phyloP scores from a whole-genome alignment of 2,329 filamentous ascomycete genomes.

The Paraconiothyrium brasiliense region DNA sequence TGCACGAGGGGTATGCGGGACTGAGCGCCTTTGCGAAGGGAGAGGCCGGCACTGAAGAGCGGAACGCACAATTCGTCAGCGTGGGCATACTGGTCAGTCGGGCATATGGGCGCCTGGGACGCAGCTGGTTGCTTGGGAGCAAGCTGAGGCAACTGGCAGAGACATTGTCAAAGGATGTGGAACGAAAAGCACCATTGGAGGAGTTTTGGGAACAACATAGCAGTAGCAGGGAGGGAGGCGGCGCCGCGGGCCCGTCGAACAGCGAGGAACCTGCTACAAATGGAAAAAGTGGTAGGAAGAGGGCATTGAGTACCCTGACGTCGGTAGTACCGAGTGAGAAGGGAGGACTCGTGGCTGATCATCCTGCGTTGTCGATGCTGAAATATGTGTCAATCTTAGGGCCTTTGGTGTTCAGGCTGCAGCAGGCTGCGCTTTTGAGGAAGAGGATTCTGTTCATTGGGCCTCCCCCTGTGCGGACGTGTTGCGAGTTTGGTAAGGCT shows the following conservation, averaged over 20 bases:
- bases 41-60: slow-evolving; percentile 78
- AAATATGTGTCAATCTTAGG: slow-evolving; percentile 84
- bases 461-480: slow-evolving; percentile 82
- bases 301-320: slow-evolving; percentile 62
- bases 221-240: slow-evolving; percentile 12
- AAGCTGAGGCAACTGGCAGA: slow-evolving; percentile 76
- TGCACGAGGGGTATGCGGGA: slow-evolving; percentile 84
- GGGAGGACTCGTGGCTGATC: slow-evolving; percentile 75
- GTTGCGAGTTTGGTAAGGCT: slow-evolving; percentile 84
- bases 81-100: slow-evolving; percentile 89
- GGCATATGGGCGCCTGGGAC: slow-evolving; percentile 83
- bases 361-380: slow-evolving; percentile 86
- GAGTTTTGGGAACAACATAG: slow-evolving; percentile 78
- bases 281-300: slow-evolving; percentile 38
- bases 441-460: slow-evolving; percentile 89
- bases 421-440: slow-evolving; percentile 84
- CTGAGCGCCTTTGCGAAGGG: slow-evolving; percentile 91
- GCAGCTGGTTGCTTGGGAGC: slow-evolving; percentile 88
- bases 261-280: background rate
- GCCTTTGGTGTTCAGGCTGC: slow-evolving; percentile 89
- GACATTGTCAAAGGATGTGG: slow-evolving; percentile 69
- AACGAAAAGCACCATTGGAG: slow-evolving; percentile 71
- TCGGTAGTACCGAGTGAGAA: slow-evolving; percentile 69
- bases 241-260: slow-evolving; percentile 5
- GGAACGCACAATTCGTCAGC: slow-evolving; percentile 91